Percentiles rank a stretch among this genome's conserved stretches.
phyloP scores from a whole-genome alignment of 2,329 filamentous ascomycete species.

The Microcyclospora tardicrescens region DNA sequence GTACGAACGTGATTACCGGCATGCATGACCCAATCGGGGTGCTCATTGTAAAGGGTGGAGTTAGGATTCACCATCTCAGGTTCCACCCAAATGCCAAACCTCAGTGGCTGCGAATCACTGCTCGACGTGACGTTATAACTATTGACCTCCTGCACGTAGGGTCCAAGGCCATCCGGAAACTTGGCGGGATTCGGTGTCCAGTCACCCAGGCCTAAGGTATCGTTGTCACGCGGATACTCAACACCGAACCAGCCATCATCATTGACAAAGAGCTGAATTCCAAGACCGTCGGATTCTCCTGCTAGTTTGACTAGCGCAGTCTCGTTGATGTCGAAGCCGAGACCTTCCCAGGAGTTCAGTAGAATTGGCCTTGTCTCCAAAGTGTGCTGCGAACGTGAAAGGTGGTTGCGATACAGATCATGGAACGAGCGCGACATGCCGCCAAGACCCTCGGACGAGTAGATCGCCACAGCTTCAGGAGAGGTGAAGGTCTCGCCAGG shows the following conservation, averaged over 20 bases:
- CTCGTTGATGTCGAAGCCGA: slow-evolving; percentile 46
- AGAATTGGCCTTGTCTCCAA: slow-evolving; percentile 40
- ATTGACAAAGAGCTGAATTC: slow-evolving; percentile 50
- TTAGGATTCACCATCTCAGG: slow-evolving; percentile 56
- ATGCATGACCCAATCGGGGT: slow-evolving; percentile 52
- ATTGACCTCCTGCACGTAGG: slow-evolving; percentile 41
- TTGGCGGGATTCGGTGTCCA: slow-evolving; percentile 46
- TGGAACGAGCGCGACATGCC: slow-evolving; percentile 52
- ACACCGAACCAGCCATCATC: slow-evolving; percentile 57
- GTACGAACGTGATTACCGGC: slow-evolving; percentile 45
- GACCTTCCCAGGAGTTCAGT: slow-evolving; percentile 55
- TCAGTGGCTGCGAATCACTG: slow-evolving; percentile 36
- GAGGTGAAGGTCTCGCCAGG: slow-evolving; percentile 46
- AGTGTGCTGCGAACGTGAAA: slow-evolving; percentile 45
- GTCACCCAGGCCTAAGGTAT: slow-evolving; percentile 48
- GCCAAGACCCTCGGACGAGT: slow-evolving; percentile 45
- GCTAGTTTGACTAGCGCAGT: slow-evolving; percentile 44
- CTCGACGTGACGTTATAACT: slow-evolving; percentile 30
- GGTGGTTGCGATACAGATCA: slow-evolving; percentile 47
- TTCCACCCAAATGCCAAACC: slow-evolving; percentile 55
- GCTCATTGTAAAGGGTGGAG: slow-evolving; percentile 46
- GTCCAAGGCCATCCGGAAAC: slow-evolving; percentile 45
- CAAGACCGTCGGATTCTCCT: slow-evolving; percentile 43
- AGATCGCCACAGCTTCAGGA: slow-evolving; percentile 50
- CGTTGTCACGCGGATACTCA: slow-evolving; percentile 46